Conservation (phyloP, 208 protist species). For the Naegleria gruberi region DNA sequence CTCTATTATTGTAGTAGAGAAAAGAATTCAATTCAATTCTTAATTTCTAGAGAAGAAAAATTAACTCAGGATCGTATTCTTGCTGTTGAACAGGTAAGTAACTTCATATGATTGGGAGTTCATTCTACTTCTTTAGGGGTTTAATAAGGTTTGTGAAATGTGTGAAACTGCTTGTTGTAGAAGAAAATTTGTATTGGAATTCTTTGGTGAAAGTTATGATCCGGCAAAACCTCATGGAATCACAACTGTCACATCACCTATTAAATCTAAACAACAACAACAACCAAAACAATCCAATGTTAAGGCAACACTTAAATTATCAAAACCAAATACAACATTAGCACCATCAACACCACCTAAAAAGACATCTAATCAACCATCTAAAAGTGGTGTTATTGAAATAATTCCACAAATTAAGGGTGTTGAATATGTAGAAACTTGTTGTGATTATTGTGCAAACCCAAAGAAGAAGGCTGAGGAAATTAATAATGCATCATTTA, state of each 20-base stretch:
- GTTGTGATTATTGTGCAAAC: background rate
- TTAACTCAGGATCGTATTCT: background rate
- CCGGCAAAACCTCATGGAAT: background rate
- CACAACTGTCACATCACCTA: background rate
- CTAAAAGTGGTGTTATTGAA: background rate
- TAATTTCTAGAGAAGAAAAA: background rate
- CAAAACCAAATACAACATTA: background rate
- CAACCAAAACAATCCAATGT: background rate
- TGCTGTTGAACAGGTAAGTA: background rate
- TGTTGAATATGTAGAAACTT: background rate
- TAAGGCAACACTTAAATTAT: background rate
- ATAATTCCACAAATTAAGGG: background rate
- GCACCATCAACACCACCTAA: background rate
- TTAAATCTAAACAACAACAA: background rate
- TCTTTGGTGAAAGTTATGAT: constrained; percentile 1
- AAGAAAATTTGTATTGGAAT: constrained; percentile 17
- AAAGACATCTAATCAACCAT: background rate
- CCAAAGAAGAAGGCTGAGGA: background rate
- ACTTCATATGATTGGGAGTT: background rate
- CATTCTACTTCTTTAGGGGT: background rate
- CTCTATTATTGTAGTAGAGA: background rate
- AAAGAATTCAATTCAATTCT: background rate
- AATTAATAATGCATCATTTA: background rate
- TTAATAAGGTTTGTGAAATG: background rate
- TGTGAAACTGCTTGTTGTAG: constrained; percentile 1